Conservation (phyloP, 352 stramenopile genomes). For the Aphanomyces invadans region DNA sequence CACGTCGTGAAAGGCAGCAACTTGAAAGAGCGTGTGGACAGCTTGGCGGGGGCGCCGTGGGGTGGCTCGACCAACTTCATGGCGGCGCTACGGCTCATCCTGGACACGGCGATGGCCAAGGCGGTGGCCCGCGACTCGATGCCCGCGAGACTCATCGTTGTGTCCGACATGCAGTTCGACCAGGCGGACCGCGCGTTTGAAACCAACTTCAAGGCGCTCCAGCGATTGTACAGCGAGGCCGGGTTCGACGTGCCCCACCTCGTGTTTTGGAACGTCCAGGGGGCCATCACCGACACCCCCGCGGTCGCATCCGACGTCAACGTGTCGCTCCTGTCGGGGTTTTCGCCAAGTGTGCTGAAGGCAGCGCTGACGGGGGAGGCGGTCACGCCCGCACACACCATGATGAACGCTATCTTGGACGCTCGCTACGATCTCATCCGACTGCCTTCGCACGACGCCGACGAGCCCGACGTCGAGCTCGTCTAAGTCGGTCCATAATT, state of each 20-base stretch:
- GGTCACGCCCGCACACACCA: constrained; percentile 33
- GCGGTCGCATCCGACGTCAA: constrained; percentile 30
- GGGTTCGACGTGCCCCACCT: constrained; percentile 47
- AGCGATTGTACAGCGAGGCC: constrained; percentile 31
- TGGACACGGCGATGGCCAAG: constrained; percentile 34
- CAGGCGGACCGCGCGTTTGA: constrained; percentile 32
- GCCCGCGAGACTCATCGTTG: constrained; percentile 56
- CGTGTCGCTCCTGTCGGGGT: constrained; percentile 45
- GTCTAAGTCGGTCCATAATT: too few relatives aligned
- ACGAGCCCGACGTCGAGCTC: too few relatives aligned
- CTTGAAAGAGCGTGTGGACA: constrained; percentile 31
- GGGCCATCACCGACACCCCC: constrained; percentile 31
- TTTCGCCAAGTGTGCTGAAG: constrained; percentile 42
- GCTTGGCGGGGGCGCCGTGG: constrained; percentile 31
- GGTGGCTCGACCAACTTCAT: constrained; percentile 57
- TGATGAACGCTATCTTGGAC: constrained; percentile 33
- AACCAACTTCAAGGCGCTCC: constrained; percentile 38
- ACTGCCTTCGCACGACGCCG: too few relatives aligned
- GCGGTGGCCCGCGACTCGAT: constrained; percentile 38
- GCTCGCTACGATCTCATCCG: constrained; percentile 38
- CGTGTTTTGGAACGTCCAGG: constrained; percentile 72
- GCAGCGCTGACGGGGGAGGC: constrained; percentile 27
- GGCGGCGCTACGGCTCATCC: constrained; percentile 47
- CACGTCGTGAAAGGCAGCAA: constrained; percentile 33
- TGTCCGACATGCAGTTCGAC: constrained; percentile 84